These are phyloP conservation scores for Bolboschoenus planiculmis DNA, from an alignment of 176 grass and related monocot species.

Conservation along the genomic window DNA sequence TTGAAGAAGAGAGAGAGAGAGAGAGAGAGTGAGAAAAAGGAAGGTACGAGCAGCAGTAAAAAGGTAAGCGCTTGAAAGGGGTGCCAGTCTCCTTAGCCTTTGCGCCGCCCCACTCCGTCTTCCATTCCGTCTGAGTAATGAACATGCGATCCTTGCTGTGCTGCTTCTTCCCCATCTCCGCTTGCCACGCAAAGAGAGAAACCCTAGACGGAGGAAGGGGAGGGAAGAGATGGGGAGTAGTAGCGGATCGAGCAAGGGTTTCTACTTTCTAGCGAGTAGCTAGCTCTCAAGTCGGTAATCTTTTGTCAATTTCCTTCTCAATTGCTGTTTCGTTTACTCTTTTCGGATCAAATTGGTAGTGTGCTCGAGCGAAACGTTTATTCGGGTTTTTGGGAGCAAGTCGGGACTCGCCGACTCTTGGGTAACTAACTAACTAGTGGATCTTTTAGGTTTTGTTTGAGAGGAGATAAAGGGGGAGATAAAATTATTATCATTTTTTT, in stretches of 20 bases:
- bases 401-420: too few species aligned
- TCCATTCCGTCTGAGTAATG: conserved; percentile 93
- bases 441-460: too few species aligned
- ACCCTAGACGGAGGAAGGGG: not conserved
- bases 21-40: not conserved
- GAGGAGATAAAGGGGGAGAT: too few species aligned
- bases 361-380: too few species aligned
- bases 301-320: not conserved
- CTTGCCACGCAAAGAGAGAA: not conserved
- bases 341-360: not conserved
- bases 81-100: conserved; percentile 57
- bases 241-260: not conserved
- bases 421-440: too few species aligned
- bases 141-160: conserved; percentile 99
- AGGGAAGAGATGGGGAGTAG: not conserved
- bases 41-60: conserved; percentile 93
- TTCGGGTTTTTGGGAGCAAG: too few species aligned
- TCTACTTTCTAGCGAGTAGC: not conserved
- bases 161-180: conserved; percentile 97
- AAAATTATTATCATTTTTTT: too few species aligned
- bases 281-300: not conserved
- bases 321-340: not conserved
- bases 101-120: conserved; percentile 95
- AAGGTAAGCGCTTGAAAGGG: conserved; percentile 87
- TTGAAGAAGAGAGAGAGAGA: not conserved